Conservation (phyloP, 1,284 basidiomycete species). For the Pseudozyma hubeiensis region DNA sequence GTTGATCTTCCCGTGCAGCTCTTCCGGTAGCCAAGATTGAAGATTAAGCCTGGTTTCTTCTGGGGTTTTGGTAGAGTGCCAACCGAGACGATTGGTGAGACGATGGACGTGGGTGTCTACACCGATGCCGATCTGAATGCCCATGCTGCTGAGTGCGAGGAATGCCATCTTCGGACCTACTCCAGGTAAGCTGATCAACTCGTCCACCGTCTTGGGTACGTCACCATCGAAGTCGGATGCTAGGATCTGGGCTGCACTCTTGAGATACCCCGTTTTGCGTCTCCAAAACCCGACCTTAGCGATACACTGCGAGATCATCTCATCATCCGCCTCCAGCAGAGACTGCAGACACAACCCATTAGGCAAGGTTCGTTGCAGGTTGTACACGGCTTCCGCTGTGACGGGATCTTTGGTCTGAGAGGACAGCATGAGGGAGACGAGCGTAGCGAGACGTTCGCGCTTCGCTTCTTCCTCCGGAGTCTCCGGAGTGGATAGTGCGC, state of each 20-base stretch:
- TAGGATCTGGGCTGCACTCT: conserved; percentile 50
- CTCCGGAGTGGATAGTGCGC: conserved; percentile 22
- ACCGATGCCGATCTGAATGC: conserved; percentile 90
- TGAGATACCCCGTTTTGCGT: conserved; percentile 76
- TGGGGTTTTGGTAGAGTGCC: conserved; percentile 89
- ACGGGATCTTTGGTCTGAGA: conserved; percentile 80
- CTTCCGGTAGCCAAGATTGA: conserved; percentile 62
- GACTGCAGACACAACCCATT: conserved; percentile 82
- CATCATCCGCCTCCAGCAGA: conserved; percentile 76
- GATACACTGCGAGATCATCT: conserved; percentile 79
- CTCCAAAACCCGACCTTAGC: conserved; percentile 93
- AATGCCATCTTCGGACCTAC: conserved; percentile 69
- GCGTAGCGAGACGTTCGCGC: conserved; percentile 83
- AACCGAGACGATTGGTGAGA: conserved; percentile 89
- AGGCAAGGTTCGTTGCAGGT: conserved; percentile 79
- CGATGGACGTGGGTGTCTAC: conserved; percentile 96
- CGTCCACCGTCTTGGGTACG: conserved; percentile 59
- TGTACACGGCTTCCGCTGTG: conserved; percentile 83
- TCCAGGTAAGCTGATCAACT: conserved; percentile 61
- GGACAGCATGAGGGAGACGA: conserved; percentile 93
- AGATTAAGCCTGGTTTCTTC: conserved; percentile 77
- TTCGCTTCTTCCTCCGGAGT: conserved; percentile 65
- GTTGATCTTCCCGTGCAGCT: conserved; percentile 60
- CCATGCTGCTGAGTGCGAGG: conserved; percentile 82
- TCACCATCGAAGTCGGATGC: conserved; percentile 52